Base-by-base conservation (phyloP, 106 monocot genomes). In the Dioscorea dumetorum region DNA sequence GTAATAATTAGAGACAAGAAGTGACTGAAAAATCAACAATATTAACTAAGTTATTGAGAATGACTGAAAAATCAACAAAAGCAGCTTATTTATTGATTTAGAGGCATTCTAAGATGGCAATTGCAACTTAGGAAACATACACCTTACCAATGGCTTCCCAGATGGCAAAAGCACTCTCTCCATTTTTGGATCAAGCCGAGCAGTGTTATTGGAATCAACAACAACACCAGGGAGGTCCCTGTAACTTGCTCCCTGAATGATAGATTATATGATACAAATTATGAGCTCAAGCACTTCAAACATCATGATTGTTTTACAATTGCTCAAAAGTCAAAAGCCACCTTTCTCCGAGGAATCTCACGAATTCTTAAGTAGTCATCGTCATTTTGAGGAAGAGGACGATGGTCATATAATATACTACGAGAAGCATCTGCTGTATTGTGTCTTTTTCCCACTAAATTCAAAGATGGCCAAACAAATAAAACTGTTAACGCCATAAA, bases 161-260 rank as follows among this genome's bases (percentile, higher is more conserved):
- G 88, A 91, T 62, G 91, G 81, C 57, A 95, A 77, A 15, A 83
- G 41, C 60, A 67, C 70, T 28, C 79, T 73, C 12, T 95, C 67
- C 70, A 77, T 71, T 66, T 66, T 77, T 51, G 85, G 87, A 34
- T 95, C 91, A 66, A 83, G 69, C 19, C 66, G 64, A 69, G 67
- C 82, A 58, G 61, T 77, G 68, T 91, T 91, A 57, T 91, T 81
- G 51, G 81, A 33, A 28, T 72, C 73, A 69, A 95, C 77, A 68
- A 85, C 50, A 49, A 95, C 71, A 60, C 94, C 94, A 48, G 88
- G 83, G 33, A 95, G 91, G 66, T 95, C 91, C 65, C 91, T 82
- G 66, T 83, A 91, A 63, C 85, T 91, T 75, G 94, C 94, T 68
- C 92, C 92, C 92, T 93, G 64, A 72, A 72, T 49, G 4, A n/a